These are phyloP conservation scores for Phycomyces blakesleeanus DNA, from an alignment of 192 early-diverging fungal genomes.

Conservation along the genomic window DNA sequence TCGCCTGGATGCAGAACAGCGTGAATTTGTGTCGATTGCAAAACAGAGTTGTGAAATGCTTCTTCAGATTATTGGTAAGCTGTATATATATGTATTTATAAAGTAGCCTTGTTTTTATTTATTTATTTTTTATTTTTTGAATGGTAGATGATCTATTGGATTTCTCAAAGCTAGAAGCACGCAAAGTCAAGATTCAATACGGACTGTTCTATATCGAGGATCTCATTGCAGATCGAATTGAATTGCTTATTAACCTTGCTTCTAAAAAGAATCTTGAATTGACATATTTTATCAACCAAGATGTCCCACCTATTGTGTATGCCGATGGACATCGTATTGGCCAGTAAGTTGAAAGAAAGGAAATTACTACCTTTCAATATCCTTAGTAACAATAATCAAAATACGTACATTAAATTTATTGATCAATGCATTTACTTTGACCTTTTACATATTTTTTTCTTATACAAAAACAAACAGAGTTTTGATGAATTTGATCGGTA, in stretches of 20 bases:
- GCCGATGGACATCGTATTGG: constrained; percentile 64
- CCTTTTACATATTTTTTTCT: neutral
- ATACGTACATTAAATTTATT: too few species aligned
- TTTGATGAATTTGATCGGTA: constrained; percentile 67
- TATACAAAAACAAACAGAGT: too few species aligned
- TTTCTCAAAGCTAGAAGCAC: constrained; percentile 46
- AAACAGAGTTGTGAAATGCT: constrained; percentile 50
- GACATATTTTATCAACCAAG: constrained; percentile 50
- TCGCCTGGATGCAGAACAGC: constrained; percentile 40
- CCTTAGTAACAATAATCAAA: too few species aligned
- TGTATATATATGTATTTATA: neutral
- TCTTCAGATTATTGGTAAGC: constrained; percentile 41
- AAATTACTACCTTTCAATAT: too few species aligned
- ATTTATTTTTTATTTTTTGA: constrained; percentile 7
- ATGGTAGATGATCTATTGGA: constrained; percentile 40
- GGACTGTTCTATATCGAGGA: constrained; percentile 41
- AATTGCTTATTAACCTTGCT: constrained; percentile 59
- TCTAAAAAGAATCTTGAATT: constrained; percentile 58
- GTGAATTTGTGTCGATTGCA: constrained; percentile 48
- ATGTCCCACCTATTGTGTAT: constrained; percentile 51
- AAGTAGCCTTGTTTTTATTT: neutral
- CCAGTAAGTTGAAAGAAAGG: constrained; percentile 47
- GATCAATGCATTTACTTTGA: too few species aligned
- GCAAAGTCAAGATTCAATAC: constrained; percentile 42
- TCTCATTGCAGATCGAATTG: constrained; percentile 42